A percentile compares a stretch with the other conserved stretches of the same genome.
Evolutionary conservation across 257 asterid species (phyloP).

Genomic region (Przewalskia tangutica): DNA sequence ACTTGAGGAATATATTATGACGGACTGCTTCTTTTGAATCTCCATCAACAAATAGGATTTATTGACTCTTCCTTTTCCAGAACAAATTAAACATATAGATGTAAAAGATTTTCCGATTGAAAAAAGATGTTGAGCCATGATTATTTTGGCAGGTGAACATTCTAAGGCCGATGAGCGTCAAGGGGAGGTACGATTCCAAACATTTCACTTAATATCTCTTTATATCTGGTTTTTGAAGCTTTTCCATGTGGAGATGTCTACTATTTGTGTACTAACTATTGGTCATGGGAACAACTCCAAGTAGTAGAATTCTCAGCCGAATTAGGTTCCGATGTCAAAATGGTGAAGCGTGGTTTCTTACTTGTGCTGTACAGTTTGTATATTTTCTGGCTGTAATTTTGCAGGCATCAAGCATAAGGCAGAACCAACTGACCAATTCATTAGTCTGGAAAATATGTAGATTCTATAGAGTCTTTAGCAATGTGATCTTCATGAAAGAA

Average conservation of each 20-base stretch:
- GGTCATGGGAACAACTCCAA: neutral
- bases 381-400: neutral
- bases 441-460: neutral
- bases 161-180: constrained; percentile 39
- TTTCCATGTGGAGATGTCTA: neutral
- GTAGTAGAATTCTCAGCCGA: neutral
- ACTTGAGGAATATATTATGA: neutral
- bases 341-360: neutral
- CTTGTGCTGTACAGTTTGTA: neutral
- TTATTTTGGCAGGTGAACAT: constrained; percentile 39
- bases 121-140: neutral
- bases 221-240: neutral
- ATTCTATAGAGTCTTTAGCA: neutral
- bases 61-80: neutral
- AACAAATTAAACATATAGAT: neutral
- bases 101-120: neutral
- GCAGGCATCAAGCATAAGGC: neutral
- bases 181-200: constrained; percentile 28
- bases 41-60: neutral
- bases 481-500: neutral
- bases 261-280: neutral
- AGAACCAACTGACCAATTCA: neutral
- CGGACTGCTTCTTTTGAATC: neutral
- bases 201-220: neutral
- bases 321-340: neutral